Evolutionary conservation across 495 filamentous ascomycete genomes (phyloP).

Genomic region (Neurospora sp.): DNA sequence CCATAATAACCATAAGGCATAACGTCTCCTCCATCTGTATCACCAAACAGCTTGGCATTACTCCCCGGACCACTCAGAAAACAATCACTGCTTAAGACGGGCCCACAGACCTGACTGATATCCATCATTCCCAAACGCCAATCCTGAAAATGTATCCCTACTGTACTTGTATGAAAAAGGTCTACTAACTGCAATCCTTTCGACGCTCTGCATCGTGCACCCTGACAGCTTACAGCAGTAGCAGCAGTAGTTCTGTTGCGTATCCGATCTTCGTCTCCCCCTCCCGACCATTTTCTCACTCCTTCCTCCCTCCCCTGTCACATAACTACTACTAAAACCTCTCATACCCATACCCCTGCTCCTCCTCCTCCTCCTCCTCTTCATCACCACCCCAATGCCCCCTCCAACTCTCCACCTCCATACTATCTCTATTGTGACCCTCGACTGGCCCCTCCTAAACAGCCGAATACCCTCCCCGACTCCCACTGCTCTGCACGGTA

Average conservation of each 20-base stretch:
- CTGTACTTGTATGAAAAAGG: not conserved
- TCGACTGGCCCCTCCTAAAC: slow-evolving; percentile 42
- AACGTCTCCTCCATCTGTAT: not conserved
- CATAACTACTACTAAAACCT: slow-evolving; percentile 27
- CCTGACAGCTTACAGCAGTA: not conserved
- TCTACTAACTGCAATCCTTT: not conserved
- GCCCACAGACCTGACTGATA: not conserved
- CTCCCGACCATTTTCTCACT: not conserved
- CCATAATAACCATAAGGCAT: not conserved
- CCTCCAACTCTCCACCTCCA: not conserved
- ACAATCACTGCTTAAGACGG: not conserved
- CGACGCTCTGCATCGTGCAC: not conserved
- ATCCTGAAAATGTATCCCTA: not conserved
- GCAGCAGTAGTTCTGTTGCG: not conserved
- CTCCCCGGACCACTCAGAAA: not conserved
- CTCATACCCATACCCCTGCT: slow-evolving; percentile 21
- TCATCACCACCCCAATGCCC: slow-evolving; percentile 4
- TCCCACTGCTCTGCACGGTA: slow-evolving; percentile 69
- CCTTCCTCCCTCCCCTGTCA: not conserved
- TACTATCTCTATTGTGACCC: too few relatives aligned
- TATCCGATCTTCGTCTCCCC: not conserved
- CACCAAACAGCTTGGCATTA: not conserved
- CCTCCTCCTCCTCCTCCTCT: slow-evolving; percentile 7
- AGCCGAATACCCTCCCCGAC: slow-evolving; percentile 86
- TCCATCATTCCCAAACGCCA: not conserved